Conservation (phyloP, 2,329 filamentous ascomycete genomes). For the Kalmusia sp. region DNA sequence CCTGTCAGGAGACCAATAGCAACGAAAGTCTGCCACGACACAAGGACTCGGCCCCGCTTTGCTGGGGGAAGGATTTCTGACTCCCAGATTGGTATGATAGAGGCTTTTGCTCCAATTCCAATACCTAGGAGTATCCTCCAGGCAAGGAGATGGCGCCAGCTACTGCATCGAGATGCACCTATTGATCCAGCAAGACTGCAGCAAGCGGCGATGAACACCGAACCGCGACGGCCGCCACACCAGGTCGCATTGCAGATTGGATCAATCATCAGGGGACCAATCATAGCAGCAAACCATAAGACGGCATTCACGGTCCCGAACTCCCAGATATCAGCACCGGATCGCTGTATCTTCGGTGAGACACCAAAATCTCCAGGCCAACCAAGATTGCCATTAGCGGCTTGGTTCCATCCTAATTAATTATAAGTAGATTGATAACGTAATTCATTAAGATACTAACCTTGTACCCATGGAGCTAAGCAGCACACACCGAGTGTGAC, state of each 20-base stretch:
- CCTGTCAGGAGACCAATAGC: not conserved
- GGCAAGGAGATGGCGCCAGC: not conserved
- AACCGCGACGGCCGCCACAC: not conserved
- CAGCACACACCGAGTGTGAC: not conserved
- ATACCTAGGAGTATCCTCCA: not conserved
- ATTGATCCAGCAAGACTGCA: conserved; percentile 2
- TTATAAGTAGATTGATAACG: not conserved
- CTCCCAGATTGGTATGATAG: conserved; percentile 4
- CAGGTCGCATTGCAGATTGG: not conserved
- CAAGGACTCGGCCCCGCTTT: conserved; percentile 2
- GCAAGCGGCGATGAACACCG: not conserved
- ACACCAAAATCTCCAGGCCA: not conserved
- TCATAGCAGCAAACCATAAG: not conserved
- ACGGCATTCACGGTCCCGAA: not conserved
- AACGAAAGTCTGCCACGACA: conserved; percentile 7
- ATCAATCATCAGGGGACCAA: not conserved
- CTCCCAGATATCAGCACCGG: not conserved
- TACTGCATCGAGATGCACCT: not conserved
- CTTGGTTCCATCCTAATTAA: not conserved
- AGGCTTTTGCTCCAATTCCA: conserved; percentile 2
- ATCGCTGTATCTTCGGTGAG: too few species aligned
- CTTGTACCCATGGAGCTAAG: not conserved
- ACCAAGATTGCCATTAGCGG: conserved; percentile 3
- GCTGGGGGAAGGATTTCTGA: conserved; percentile 1
- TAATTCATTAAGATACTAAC: not conserved